phyloP scores from a whole-genome alignment of 2,329 filamentous ascomycete genomes.

The Fusarium zealandicum region DNA sequence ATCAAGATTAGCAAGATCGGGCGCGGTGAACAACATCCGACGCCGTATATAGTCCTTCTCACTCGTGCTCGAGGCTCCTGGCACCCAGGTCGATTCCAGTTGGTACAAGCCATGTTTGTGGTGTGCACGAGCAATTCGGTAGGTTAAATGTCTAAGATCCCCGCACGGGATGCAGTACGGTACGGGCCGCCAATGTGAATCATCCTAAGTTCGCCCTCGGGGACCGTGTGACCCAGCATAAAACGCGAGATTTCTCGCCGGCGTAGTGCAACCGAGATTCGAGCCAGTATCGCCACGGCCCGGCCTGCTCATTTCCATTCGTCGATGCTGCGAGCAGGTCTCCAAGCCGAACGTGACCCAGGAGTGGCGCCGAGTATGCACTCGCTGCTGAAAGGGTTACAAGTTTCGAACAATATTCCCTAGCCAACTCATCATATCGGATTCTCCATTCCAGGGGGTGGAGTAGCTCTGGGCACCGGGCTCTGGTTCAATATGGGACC shows the following conservation, averaged over 20 bases:
- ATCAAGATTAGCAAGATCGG: background rate
- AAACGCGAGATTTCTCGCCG: background rate
- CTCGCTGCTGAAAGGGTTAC: constrained; percentile 1
- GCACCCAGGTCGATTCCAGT: background rate
- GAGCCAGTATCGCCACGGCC: background rate
- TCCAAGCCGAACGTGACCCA: background rate
- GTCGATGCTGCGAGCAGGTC: background rate
- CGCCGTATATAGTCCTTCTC: constrained; percentile 2
- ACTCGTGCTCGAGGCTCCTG: background rate
- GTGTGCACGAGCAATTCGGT: background rate
- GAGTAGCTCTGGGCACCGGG: constrained; percentile 28
- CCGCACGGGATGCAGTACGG: constrained; percentile 26
- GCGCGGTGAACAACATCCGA: constrained; percentile 1
- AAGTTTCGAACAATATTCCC: constrained; percentile 5
- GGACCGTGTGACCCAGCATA: constrained; percentile 3
- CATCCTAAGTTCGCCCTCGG: constrained; percentile 12
- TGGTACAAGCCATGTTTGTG: background rate
- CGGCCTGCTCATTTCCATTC: constrained; percentile 10
- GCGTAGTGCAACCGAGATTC: background rate
- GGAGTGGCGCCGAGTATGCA: background rate
- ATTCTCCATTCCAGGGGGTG: constrained; percentile 53
- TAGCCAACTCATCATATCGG: constrained; percentile 46
- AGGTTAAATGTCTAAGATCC: constrained; percentile 24
- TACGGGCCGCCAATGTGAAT: constrained; percentile 36
- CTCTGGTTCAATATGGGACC: constrained; percentile 36